These are phyloP conservation scores for Naganishia cerealis DNA, from an alignment of 1,284 basidiomycete genomes.

Conservation along the genomic window DNA sequence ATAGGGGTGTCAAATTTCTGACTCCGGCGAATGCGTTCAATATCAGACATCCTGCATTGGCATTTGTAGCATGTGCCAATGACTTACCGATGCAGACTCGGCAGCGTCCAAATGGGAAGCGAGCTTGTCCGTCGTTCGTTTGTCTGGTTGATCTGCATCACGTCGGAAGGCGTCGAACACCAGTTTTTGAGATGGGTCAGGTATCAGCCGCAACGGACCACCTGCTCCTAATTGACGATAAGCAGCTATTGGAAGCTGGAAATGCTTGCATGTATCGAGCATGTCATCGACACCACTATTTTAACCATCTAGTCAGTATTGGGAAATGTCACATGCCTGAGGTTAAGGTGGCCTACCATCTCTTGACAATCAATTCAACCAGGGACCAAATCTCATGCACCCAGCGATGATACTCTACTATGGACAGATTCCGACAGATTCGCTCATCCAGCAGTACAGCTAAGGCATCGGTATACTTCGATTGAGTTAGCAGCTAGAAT, in stretches of 20 bases:
- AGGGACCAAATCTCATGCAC: constrained; percentile 43
- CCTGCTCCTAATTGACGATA: constrained; percentile 38
- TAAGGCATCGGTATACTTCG: constrained; percentile 42
- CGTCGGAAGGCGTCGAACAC: constrained; percentile 25
- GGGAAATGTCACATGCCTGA: not conserved
- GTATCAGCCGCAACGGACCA: constrained; percentile 35
- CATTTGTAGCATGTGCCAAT: not conserved
- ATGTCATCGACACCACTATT: constrained; percentile 37
- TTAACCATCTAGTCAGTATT: not conserved
- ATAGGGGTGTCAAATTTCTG: not conserved
- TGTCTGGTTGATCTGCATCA: constrained; percentile 26
- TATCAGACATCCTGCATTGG: not conserved
- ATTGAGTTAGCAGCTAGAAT: constrained; percentile 37
- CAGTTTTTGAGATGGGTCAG: constrained; percentile 30
- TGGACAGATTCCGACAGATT: constrained; percentile 36
- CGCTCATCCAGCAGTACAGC: constrained; percentile 40
- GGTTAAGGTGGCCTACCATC: constrained; percentile 36
- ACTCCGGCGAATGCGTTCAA: not conserved
- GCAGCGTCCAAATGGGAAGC: constrained; percentile 37
- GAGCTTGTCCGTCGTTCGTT: constrained; percentile 36
- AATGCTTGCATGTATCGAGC: constrained; percentile 34
- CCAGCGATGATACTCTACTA: constrained; percentile 46
- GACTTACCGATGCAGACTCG: constrained; percentile 38
- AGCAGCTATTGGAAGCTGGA: constrained; percentile 33
- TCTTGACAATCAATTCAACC: constrained; percentile 37